phyloP scores from a whole-genome alignment of 2,329 filamentous ascomycete species.

The Purpureocillium takamizusanense region DNA sequence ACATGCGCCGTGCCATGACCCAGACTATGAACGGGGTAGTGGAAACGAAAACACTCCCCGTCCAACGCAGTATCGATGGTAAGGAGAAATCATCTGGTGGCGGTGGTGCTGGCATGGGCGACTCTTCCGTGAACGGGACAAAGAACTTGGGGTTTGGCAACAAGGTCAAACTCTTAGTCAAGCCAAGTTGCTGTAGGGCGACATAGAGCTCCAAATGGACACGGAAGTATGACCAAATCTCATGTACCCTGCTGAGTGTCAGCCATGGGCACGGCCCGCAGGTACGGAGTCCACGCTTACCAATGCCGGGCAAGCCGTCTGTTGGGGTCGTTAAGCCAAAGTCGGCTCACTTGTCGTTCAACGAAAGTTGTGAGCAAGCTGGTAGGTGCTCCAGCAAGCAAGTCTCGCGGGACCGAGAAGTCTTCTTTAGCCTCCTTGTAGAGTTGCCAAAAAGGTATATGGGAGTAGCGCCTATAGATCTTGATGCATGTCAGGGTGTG shows the following conservation, averaged over 20 bases:
- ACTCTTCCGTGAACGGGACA: conserved; percentile 42
- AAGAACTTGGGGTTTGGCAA: conserved; percentile 42
- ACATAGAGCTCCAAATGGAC: conserved; percentile 43
- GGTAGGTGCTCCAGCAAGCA: conserved; percentile 23
- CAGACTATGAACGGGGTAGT: conserved; percentile 38
- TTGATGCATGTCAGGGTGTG: conserved; percentile 15
- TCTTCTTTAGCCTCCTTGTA: conserved; percentile 16
- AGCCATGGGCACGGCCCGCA: conserved; percentile 3
- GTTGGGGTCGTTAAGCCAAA: conserved; percentile 15
- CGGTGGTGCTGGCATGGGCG: conserved; percentile 39
- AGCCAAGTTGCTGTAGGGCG: conserved; percentile 41
- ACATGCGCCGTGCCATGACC: conserved; percentile 30
- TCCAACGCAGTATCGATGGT: conserved; percentile 32
- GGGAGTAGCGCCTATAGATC: conserved; percentile 42
- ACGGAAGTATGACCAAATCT: conserved; percentile 32
- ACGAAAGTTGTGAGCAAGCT: conserved; percentile 18
- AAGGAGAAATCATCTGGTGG: conserved; percentile 27
- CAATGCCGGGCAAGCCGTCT: conserved; percentile 13
- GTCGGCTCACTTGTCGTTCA: conserved; percentile 14
- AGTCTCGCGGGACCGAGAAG: conserved; percentile 19
- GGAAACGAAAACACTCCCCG: conserved; percentile 29
- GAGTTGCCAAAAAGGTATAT: conserved; percentile 38
- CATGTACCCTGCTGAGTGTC: conserved; percentile 14
- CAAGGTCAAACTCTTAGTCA: conserved; percentile 30
- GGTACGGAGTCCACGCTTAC: conserved; percentile 12